phyloP scores from a whole-genome alignment of 2,329 filamentous ascomycete species.

The Paraconiothyrium sp. region DNA sequence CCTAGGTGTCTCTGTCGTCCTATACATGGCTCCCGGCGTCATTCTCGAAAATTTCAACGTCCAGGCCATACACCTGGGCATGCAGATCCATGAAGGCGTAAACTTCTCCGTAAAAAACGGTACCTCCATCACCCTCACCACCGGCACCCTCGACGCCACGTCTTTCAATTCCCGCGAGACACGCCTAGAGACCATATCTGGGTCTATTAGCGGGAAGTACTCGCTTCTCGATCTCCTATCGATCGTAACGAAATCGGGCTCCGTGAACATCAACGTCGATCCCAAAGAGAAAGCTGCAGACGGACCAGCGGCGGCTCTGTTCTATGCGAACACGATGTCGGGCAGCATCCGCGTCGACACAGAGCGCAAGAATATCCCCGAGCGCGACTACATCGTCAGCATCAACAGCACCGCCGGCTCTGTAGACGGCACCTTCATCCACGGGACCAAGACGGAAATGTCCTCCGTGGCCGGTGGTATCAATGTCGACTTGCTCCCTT shows the following conservation, averaged over 20 bases:
- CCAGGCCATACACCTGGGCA: slow-evolving; percentile 48
- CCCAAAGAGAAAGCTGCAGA: slow-evolving; percentile 46
- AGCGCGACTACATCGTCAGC: slow-evolving; percentile 53
- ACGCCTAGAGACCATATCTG: slow-evolving; percentile 51
- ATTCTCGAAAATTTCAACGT: slow-evolving; percentile 47
- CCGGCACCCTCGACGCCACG: slow-evolving; percentile 45
- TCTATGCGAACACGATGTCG: slow-evolving; percentile 45
- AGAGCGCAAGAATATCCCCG: slow-evolving; percentile 47
- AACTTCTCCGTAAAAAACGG: slow-evolving; percentile 44
- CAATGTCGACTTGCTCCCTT: slow-evolving; percentile 50
- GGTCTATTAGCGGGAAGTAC: slow-evolving; percentile 54
- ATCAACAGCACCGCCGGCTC: slow-evolving; percentile 51
- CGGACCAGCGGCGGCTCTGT: slow-evolving; percentile 46
- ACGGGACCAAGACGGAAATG: slow-evolving; percentile 51
- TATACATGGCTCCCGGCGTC: slow-evolving; percentile 49
- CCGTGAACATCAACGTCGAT: slow-evolving; percentile 51
- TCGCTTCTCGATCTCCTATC: slow-evolving; percentile 52
- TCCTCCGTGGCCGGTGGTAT: slow-evolving; percentile 51
- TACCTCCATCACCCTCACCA: slow-evolving; percentile 46
- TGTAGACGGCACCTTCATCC: slow-evolving; percentile 52
- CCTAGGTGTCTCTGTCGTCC: slow-evolving; percentile 48
- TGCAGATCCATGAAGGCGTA: slow-evolving; percentile 47
- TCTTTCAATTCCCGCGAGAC: slow-evolving; percentile 51
- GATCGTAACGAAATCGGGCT: slow-evolving; percentile 53
- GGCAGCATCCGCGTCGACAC: slow-evolving; percentile 52